Conservation (phyloP, 2,329 filamentous ascomycete species). For the Colletotrichum sp. region DNA sequence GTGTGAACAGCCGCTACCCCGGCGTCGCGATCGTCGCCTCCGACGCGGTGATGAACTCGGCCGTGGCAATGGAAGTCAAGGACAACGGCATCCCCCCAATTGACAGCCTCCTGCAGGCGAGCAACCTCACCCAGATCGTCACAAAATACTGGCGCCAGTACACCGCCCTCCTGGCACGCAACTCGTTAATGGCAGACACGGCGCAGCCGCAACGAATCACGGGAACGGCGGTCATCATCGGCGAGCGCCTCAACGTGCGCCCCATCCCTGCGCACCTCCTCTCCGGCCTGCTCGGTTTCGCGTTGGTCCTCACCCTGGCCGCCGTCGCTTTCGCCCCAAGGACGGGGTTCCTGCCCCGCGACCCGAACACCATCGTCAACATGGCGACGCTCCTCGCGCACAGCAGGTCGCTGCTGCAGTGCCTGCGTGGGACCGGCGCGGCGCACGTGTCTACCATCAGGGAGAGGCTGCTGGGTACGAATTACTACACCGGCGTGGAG, state of each 20-base stretch:
- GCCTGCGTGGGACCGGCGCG: slow-evolving; percentile 37
- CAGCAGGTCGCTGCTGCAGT: slow-evolving; percentile 37
- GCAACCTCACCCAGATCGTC: slow-evolving; percentile 28
- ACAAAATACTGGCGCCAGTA: slow-evolving; percentile 38
- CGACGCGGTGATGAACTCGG: slow-evolving; percentile 37
- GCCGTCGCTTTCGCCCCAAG: slow-evolving; percentile 30
- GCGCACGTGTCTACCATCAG: slow-evolving; percentile 30
- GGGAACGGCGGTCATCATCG: slow-evolving; percentile 29
- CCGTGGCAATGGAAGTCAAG: slow-evolving; percentile 30
- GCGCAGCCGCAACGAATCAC: not conserved
- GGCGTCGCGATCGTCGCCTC: slow-evolving; percentile 29
- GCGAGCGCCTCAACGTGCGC: slow-evolving; percentile 34
- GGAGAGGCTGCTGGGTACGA: slow-evolving; percentile 28
- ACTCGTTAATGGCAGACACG: slow-evolving; percentile 28
- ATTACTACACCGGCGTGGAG: slow-evolving; percentile 38
- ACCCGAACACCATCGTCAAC: slow-evolving; percentile 37
- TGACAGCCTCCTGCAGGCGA: slow-evolving; percentile 26
- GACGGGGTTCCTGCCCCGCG: slow-evolving; percentile 38
- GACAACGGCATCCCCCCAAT: slow-evolving; percentile 24
- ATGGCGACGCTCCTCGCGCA: slow-evolving; percentile 39
- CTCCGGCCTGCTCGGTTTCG: slow-evolving; percentile 30
- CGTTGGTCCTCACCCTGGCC: slow-evolving; percentile 25
- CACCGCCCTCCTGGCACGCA: slow-evolving; percentile 35
- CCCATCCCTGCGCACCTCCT: slow-evolving; percentile 34
- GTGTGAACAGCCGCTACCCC: slow-evolving; percentile 24